Base-by-base conservation (phyloP, 1,139 yeast species). In the Pichia sp. region DNA sequence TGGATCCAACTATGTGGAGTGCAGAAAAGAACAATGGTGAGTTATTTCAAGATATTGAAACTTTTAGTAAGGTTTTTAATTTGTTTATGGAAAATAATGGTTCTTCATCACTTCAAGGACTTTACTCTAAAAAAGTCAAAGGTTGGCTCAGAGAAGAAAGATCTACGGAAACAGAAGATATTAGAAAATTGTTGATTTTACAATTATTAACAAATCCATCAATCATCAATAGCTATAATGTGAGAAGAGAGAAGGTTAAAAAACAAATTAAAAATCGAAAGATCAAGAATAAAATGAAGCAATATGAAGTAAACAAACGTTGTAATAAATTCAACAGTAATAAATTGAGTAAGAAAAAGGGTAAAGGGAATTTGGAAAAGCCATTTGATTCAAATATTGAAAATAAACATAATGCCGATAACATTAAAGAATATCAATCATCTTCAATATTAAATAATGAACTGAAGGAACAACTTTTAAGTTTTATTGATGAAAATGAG, bases 1-100 rank as follows among this genome's bases (percentile, higher is more conserved):
- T 66, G 49, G 70, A 65, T 53, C 54, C 56, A 31, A 63, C 64
- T 48, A 58, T 63, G 47, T 66, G 68, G 69, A 63, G 67, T 47
- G 54, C 60, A 16, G 66, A 63, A 47, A 66, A 64, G 46, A 62
- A 60, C 46, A 58, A 65, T 52, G 69, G 69, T n/a, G 64, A 63
- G 30, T 48, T 66, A 29, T 64, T 66, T 52, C 59, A 57, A 36
- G 67, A 66, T 50, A 51, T 61, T 46, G 60, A 58, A 38, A 56
- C 67, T 2, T 62, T 65, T 36, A 44, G 50, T 38, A 53, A 51
- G 18, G 46, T 62, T 13, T 60, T 61, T 39, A 53, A 50, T 19
- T 29, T 62, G 16, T 60, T 63, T 44, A 56, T 60, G 53, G 18
- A 39, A 6, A 22, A 22, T 6, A 48, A 49, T 25, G 22, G 6